Conservation (phyloP, 1,139 yeast genomes). For the Spencermartinsiella ligniputridi region DNA sequence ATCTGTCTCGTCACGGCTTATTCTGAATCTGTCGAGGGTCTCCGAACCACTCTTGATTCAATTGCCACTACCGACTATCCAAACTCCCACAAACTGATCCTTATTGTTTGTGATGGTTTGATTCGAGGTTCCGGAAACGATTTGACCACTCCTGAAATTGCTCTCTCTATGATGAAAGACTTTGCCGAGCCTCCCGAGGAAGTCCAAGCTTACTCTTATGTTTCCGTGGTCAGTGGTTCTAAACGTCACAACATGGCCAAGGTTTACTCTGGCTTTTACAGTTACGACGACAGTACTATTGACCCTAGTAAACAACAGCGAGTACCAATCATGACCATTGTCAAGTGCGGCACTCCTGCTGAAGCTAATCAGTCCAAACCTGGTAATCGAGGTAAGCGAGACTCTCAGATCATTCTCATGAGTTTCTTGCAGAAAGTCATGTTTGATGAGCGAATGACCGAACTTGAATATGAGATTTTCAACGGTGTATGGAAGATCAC, state of each 20-base stretch:
- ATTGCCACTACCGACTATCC: slow-evolving; percentile 91
- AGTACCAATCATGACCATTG: slow-evolving; percentile 77
- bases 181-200: slow-evolving; percentile 66
- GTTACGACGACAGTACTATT: slow-evolving; percentile 68
- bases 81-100: slow-evolving; percentile 81
- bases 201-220: slow-evolving; percentile 77
- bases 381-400: slow-evolving; percentile 98
- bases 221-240: slow-evolving; percentile 89
- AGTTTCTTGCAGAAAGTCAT: slow-evolving; percentile 84
- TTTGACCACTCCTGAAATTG: slow-evolving; percentile 81
- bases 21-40: slow-evolving; percentile 83
- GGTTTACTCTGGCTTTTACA: slow-evolving; percentile 80
- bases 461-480: slow-evolving; percentile 78
- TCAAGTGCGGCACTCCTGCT: slow-evolving; percentile 89
- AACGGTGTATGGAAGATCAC: slow-evolving; percentile 79
- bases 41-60: slow-evolving; percentile 86
- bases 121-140: slow-evolving; percentile 93
- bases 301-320: slow-evolving; percentile 82
- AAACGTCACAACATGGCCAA: slow-evolving; percentile 98
- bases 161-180: slow-evolving; percentile 82
- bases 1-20: slow-evolving; percentile 87
- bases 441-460: slow-evolving; percentile 97
- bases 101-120: slow-evolving; percentile 88
- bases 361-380: slow-evolving; percentile 81
- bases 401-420: slow-evolving; percentile 92